phyloP scores from a whole-genome alignment of 1,284 basidiomycete species.

The Leccinum griseonigrum region DNA sequence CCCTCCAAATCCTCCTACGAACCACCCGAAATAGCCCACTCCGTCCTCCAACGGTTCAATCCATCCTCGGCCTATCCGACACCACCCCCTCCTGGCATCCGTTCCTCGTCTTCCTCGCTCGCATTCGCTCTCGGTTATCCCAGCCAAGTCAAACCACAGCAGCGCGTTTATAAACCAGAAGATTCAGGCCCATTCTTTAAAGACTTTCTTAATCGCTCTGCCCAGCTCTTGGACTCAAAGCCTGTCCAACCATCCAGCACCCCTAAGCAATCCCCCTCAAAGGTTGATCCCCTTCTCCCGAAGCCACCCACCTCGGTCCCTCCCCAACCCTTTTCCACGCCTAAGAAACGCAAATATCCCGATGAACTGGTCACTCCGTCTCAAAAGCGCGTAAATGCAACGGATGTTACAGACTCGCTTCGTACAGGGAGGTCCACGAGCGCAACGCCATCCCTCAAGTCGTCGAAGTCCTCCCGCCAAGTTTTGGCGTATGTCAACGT shows the following conservation, averaged over 20 bases:
- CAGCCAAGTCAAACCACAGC: conserved; percentile 31
- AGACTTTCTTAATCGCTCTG: conserved; percentile 57
- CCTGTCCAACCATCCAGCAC: conserved; percentile 20
- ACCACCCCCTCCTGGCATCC: conserved; percentile 61
- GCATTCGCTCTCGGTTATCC: conserved; percentile 65
- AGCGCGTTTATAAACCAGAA: conserved; percentile 43
- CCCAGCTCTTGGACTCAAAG: conserved; percentile 32
- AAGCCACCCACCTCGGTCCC: conserved; percentile 29
- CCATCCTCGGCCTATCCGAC: conserved; percentile 65
- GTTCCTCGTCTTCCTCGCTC: conserved; percentile 66
- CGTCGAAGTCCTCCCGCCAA: conserved; percentile 36
- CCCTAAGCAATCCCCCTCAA: conserved; percentile 15
- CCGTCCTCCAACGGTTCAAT: conserved; percentile 56
- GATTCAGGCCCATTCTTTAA: conserved; percentile 64
- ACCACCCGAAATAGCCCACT: conserved; percentile 52
- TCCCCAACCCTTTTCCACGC: conserved; percentile 42
- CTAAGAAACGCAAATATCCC: conserved; percentile 47
- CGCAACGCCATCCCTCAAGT: conserved; percentile 26
- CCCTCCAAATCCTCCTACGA: conserved; percentile 45
- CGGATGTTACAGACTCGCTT: conserved; percentile 1
- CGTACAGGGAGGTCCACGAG: conserved; percentile 14
- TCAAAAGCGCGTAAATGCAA: conserved; percentile 47
- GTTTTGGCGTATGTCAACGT: conserved; percentile 59
- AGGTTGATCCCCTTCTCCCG: conserved; percentile 6
- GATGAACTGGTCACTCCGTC: conserved; percentile 49